A percentile compares a stretch with the other conserved stretches of the same genome.
Conservation (phyloP, 306 rosid species). For the Lablab purpureus region DNA sequence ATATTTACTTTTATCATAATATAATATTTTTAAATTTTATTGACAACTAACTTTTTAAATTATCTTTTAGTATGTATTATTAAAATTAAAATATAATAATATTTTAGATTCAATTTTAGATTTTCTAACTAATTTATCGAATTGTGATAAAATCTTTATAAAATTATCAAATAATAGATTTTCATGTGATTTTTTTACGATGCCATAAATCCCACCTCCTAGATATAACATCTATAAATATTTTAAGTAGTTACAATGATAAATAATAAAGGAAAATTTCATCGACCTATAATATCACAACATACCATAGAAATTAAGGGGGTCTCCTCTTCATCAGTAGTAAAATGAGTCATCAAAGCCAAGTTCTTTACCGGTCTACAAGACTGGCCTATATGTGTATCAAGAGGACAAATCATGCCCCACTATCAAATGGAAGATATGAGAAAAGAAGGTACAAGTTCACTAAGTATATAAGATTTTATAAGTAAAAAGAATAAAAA, state of each 20-base stretch:
- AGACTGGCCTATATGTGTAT: slow-evolving; percentile 95
- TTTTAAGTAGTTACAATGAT: not conserved
- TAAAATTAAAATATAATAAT: no score
- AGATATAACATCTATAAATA: slow-evolving; percentile 18
- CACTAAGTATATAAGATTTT: not conserved
- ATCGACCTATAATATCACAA: slow-evolving; percentile 23
- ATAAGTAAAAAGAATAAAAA: slow-evolving; percentile 3
- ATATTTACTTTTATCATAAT: no score
- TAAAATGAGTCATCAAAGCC: slow-evolving; percentile 96
- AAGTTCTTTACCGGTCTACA: slow-evolving; percentile 92
- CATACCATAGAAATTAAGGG: slow-evolving; percentile 78
- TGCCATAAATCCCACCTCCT: slow-evolving; percentile 6
- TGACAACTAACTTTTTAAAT: no score
- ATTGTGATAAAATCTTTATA: no score
- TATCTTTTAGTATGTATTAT: no score
- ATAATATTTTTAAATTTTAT: no score
- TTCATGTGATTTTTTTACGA: not conserved
- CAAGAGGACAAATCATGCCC: slow-evolving; percentile 99
- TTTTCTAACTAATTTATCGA: no score
- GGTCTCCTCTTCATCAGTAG: slow-evolving; percentile 89
- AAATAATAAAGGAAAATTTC: slow-evolving; percentile 19
- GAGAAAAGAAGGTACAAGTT: slow-evolving; percentile 15
- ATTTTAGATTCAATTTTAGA: no score
- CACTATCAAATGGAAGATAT: slow-evolving; percentile 59
- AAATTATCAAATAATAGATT: no score